Base-by-base conservation (phyloP, 2,329 filamentous ascomycete species). In the Pseudofabraea citricarpa region DNA sequence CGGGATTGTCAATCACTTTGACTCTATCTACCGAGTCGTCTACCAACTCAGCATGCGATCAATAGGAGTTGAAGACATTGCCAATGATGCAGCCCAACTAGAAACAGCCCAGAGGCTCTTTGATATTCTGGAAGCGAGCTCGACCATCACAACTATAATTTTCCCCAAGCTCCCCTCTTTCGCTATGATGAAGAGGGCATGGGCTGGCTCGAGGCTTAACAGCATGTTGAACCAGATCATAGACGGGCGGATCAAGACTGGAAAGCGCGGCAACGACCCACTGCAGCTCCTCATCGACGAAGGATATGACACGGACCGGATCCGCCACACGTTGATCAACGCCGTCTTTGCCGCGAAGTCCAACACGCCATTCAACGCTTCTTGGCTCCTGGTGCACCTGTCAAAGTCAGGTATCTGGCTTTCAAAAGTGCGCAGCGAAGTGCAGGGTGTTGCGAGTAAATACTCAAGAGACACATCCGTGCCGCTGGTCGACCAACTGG, bases 41-140 rank as follows among this genome's bases (percentile, higher is more conserved):
- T 81, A 73, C 57, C 67, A 71, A 53, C 64, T 81, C n/a, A 80
- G 74, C 4, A 77, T 79, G 63, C 69, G 77, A 10, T 73, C 69
- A 4, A 65, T 80, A 1, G 76, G 73, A 6, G 68, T 68, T 40
- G 63, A 70, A 23, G 77, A 81, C 32, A 69, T 81, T 20, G 75
- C 74, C 12, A 63, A 74, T 3, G 62, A 74, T 39, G 64, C 65
- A 0, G 49, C 48, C 5, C 54, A 73, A 16, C 52, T 75, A 3
- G 58, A 57, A n/a, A 59, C 65, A 27, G 69, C 67, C 2, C 61
- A 79, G 12, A 45, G 56, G 12, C 58, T 68, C 9, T 79, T 72
- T 46, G 67, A 73, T 43, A 56, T 56, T 21, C 67, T 79, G 32
- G 75, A 78, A 40, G 49, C 49, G 2, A 62, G 62, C 41, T 63